A percentile compares a stretch with the other conserved stretches of the same genome.
phyloP scores from a whole-genome alignment of 2,329 filamentous ascomycete species.

The Dactylella cylindrospora region DNA sequence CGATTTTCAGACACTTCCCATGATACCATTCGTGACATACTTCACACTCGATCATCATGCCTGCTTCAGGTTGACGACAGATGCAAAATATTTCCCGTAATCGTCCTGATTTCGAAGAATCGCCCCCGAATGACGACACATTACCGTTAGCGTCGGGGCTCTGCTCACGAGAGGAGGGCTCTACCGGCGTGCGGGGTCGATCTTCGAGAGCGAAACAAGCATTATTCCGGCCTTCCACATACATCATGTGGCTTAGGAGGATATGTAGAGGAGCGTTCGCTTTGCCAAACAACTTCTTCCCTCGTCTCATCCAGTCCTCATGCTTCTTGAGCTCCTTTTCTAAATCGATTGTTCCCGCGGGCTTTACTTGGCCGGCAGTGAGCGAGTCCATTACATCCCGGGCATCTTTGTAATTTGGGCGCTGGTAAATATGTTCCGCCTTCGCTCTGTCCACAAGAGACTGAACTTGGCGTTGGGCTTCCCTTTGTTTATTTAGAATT shows the following conservation, averaged over 20 bases:
- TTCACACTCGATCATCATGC: conserved; percentile 99
- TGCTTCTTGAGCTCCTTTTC: conserved; percentile 93
- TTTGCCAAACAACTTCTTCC: conserved; percentile 97
- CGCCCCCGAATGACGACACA: conserved; percentile 26
- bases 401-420: conserved; percentile 88
- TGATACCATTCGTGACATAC: conserved; percentile 99
- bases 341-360: conserved; percentile 83
- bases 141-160: conserved; percentile 57
- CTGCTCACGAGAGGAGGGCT: conserved; percentile 84
- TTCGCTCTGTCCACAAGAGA: conserved; percentile 77
- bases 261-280: conserved; percentile 97
- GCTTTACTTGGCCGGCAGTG: conserved; percentile 88
- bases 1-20: conserved; percentile 96
- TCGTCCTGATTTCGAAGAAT: conserved; percentile 55
- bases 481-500: conserved; percentile 91
- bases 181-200: conserved; percentile 83
- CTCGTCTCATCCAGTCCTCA: conserved; percentile 98
- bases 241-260: conserved; percentile 88
- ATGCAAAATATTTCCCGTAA: conserved; percentile 91
- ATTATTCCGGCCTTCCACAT: conserved; percentile 83
- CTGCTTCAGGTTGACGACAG: conserved; percentile 86
- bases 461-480: conserved; percentile 84
- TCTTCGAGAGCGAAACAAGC: conserved; percentile 91
- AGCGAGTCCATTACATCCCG: conserved; percentile 83
- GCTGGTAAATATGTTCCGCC: conserved; percentile 70